phyloP scores from a whole-genome alignment of 768 basidiomycete species.

The Chalciporus piperatus region DNA sequence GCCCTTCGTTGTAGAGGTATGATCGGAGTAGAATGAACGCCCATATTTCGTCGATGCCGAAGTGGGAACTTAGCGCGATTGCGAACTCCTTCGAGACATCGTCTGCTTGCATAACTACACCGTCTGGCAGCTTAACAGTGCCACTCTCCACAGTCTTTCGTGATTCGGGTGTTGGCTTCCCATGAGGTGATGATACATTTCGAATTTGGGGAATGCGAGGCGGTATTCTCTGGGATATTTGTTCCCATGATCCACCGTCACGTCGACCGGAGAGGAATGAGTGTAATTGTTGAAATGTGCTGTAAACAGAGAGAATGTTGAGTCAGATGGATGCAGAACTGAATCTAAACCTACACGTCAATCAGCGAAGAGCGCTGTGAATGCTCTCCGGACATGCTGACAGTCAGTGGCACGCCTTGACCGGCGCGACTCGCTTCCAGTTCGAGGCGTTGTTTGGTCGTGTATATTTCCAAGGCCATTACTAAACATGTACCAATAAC shows the following conservation, averaged over 20 bases:
- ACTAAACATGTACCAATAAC: slow-evolving; percentile 21
- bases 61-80: slow-evolving; percentile 65
- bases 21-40: slow-evolving; percentile 71
- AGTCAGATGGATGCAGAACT: not conserved
- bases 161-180: slow-evolving; percentile 65
- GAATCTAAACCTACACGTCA: slow-evolving; percentile 49
- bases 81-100: slow-evolving; percentile 69
- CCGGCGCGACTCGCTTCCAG: slow-evolving; percentile 5
- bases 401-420: not conserved
- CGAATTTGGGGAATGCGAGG: slow-evolving; percentile 57
- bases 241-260: slow-evolving; percentile 57
- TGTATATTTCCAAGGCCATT: slow-evolving; percentile 24
- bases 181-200: slow-evolving; percentile 62
- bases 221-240: slow-evolving; percentile 55
- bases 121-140: slow-evolving; percentile 66
- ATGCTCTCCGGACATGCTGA: slow-evolving; percentile 42
- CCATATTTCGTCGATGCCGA: slow-evolving; percentile 80
- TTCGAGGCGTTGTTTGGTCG: slow-evolving; percentile 17
- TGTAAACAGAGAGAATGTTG: slow-evolving; percentile 21
- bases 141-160: slow-evolving; percentile 64
- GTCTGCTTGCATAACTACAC: slow-evolving; percentile 58
- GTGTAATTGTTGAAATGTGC: slow-evolving; percentile 67
- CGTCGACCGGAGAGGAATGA: slow-evolving; percentile 54
- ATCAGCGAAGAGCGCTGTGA: slow-evolving; percentile 67
- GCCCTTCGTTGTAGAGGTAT: slow-evolving; percentile 75